Percentiles rank a stretch among this genome's conserved stretches.
Evolutionary conservation across 2,329 filamentous ascomycete genomes (phyloP).

Genomic region (Triangularia setosa): DNA sequence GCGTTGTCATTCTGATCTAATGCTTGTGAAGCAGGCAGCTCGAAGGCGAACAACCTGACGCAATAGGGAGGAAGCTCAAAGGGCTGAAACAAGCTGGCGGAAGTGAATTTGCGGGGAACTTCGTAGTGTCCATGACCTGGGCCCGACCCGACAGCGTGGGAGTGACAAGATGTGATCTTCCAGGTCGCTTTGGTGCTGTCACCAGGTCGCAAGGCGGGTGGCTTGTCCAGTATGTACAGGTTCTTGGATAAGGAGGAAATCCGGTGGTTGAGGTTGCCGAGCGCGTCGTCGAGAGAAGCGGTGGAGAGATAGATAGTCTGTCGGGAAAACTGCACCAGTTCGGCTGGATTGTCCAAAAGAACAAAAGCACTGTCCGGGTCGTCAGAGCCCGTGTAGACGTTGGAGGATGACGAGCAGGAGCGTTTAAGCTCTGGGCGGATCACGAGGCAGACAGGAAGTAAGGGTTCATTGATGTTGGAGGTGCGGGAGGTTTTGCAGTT

Average conservation of each 20-base stretch:
- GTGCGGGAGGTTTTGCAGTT: constrained; percentile 17
- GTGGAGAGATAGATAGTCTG: constrained; percentile 20
- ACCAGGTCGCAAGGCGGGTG: background rate
- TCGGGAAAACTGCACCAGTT: constrained; percentile 12
- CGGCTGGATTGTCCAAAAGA: constrained; percentile 12
- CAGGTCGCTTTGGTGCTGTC: constrained; percentile 1
- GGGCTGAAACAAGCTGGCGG: constrained; percentile 13
- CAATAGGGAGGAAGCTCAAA: constrained; percentile 18
- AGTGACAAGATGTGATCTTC: constrained; percentile 21
- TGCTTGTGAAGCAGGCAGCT: background rate
- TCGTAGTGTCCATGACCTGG: constrained; percentile 16
- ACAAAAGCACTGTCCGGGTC: constrained; percentile 20
- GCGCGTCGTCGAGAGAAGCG: constrained; percentile 2
- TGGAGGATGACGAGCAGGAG: constrained; percentile 2
- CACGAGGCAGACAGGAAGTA: constrained; percentile 17
- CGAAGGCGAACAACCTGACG: constrained; percentile 17
- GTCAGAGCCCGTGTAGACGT: constrained; percentile 18
- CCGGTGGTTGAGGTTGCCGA: constrained; percentile 15
- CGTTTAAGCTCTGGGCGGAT: constrained; percentile 9
- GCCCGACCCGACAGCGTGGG: constrained; percentile 18
- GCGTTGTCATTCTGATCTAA: background rate
- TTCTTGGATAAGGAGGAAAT: constrained; percentile 15
- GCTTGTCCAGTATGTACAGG: constrained; percentile 20
- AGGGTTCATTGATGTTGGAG: background rate
- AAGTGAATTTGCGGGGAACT: constrained; percentile 14